Percentiles rank a stretch among this genome's conserved stretches.
phyloP scores from a whole-genome alignment of 306 rosid species.

The Comarum palustre region DNA sequence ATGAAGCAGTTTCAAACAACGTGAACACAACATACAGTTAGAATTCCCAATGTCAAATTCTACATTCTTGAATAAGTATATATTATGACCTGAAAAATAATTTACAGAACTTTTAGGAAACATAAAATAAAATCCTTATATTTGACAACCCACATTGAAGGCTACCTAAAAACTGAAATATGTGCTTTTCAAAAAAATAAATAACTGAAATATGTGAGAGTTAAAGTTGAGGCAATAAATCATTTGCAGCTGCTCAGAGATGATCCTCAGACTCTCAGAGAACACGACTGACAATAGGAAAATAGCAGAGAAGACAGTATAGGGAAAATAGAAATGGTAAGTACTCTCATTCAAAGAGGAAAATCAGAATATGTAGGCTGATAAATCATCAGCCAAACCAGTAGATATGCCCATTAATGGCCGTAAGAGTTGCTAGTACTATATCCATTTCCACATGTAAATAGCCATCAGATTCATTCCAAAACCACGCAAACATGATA shows the following conservation, averaged over 20 bases:
- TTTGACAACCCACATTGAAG: neutral
- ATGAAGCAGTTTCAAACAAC: neutral
- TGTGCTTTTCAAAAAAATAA: too few relatives aligned
- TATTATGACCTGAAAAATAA: neutral
- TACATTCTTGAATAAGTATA: too few relatives aligned
- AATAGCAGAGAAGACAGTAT: neutral
- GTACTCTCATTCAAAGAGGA: slow-evolving; percentile 3
- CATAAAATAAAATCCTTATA: neutral
- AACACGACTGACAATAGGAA: neutral
- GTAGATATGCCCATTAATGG: neutral
- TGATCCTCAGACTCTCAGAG: neutral
- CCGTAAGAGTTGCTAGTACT: slow-evolving; percentile 12
- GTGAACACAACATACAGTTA: too few relatives aligned
- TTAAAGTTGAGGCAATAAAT: neutral
- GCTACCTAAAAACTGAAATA: neutral
- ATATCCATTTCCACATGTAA: neutral
- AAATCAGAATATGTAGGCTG: neutral
- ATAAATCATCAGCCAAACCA: neutral
- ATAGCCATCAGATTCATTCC: neutral
- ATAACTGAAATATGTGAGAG: neutral
- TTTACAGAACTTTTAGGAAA: neutral
- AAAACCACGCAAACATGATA: neutral
- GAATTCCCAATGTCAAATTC: too few relatives aligned
- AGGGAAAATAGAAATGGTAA: neutral
- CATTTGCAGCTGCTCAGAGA: neutral